Base-by-base conservation (phyloP, 202 grass and related monocot species). In the Cymbopogon flexuosus region DNA sequence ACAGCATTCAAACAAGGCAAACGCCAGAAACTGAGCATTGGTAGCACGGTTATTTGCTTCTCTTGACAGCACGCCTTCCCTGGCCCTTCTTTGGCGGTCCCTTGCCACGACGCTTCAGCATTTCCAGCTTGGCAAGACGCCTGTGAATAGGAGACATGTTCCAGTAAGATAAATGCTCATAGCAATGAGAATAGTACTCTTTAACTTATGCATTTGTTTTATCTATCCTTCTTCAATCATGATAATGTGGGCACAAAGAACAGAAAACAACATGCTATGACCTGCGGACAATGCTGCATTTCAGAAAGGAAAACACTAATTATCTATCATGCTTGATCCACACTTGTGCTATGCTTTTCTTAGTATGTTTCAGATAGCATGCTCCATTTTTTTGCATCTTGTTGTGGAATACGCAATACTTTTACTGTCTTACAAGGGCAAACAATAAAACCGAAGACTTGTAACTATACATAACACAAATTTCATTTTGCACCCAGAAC, bases 11-110 rank as follows among this genome's bases (percentile, higher is more conserved):
- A 78, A 78, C 65, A 72, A 27, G 19, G 43, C 23, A 78, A 54
- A 79, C 31, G 22, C 41, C 57, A 15, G 34, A 10, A 80, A 47
- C 6, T 16, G 11, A 51, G 42, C 65, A 83, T 24, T 10, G 65
- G 78, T 19, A 11, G 21, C 2, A 3, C 16, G 54, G 60, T 11
- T 88, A 93, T 77, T 93, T 93, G 87, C 54, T 97, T 76, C 96
- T 91, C 88, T 98, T 98, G 80, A 88, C 79, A 42, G 96, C 92
- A 81, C 92, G 96, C 75, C 88, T 93, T 83, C 96, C 96, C 79
- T 98, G 92, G 30, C 92, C 96, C 84, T 98, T 98, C 92, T 94
- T 94, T 0, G 96, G 92, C 8, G 96, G 88, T 43, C 95, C 95
- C 90, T 98, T 98, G 21, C 95, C 95, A 59, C 95, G 95, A 54